These are phyloP conservation scores for Mycena alexandri DNA, from an alignment of 768 basidiomycete genomes.

Conservation along the genomic window DNA sequence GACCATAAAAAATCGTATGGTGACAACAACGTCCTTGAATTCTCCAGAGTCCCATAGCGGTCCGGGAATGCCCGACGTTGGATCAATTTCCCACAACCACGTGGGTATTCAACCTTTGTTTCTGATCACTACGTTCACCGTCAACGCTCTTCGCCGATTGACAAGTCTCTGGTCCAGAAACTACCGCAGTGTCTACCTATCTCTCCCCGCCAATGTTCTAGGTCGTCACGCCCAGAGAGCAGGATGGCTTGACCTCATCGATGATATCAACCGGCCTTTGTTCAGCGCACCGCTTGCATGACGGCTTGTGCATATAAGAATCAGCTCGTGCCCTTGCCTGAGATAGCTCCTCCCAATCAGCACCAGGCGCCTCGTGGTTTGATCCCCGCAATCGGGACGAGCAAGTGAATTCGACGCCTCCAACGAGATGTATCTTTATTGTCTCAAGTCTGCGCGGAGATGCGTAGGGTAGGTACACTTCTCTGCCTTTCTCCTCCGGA, in stretches of 20 bases:
- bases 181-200: too few species aligned
- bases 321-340: constrained; percentile 5
- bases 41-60: too few species aligned
- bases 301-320: neutral
- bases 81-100: too few species aligned
- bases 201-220: too few species aligned
- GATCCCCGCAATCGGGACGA: constrained; percentile 11
- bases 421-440: neutral
- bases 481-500: neutral
- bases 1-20: too few species aligned
- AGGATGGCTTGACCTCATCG: neutral
- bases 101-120: too few species aligned
- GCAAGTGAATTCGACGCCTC: neutral
- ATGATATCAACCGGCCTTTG: neutral
- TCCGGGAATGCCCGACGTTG: too few species aligned
- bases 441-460: neutral
- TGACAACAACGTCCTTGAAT: too few species aligned
- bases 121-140: too few species aligned
- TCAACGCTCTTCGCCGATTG: too few species aligned
- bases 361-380: neutral
- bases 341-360: constrained; percentile 1
- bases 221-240: too few species aligned
- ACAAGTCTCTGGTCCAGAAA: too few species aligned
- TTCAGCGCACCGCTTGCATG: neutral
- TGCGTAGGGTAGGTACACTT: neutral